Evolutionary conservation across 176 grass and related monocot species (phyloP).

Genomic region (Alopecurus myosuroides): DNA sequence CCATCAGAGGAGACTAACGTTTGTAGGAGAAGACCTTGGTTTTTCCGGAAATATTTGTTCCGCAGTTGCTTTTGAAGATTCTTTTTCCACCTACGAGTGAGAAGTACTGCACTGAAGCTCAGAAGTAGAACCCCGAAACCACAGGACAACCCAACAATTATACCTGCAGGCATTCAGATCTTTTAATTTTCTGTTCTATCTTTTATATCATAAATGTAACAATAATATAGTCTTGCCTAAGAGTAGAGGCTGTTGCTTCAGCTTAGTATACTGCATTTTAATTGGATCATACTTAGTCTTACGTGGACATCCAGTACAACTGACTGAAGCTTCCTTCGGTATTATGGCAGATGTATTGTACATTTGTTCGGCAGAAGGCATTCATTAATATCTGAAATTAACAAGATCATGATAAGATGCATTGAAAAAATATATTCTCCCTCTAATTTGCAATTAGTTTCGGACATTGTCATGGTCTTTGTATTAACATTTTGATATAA

Average conservation of each 20-base stretch:
- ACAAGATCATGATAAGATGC: background rate
- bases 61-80: background rate
- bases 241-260: background rate
- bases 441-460: background rate
- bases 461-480: background rate
- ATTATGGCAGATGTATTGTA: background rate
- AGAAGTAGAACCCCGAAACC: background rate
- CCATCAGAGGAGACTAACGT: too few relatives aligned
- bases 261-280: background rate
- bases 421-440: background rate
- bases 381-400: background rate
- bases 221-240: background rate
- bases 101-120: background rate
- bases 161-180: background rate
- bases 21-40: too few relatives aligned
- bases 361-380: background rate
- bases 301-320: background rate
- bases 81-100: background rate
- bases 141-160: background rate
- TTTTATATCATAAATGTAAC: background rate
- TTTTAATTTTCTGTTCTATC: background rate
- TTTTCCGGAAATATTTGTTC: too few relatives aligned
- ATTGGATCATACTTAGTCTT: background rate
- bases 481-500: background rate
- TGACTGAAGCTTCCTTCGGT: background rate